Conservation (phyloP, 495 filamentous ascomycete genomes). For the Penicillium angulare region DNA sequence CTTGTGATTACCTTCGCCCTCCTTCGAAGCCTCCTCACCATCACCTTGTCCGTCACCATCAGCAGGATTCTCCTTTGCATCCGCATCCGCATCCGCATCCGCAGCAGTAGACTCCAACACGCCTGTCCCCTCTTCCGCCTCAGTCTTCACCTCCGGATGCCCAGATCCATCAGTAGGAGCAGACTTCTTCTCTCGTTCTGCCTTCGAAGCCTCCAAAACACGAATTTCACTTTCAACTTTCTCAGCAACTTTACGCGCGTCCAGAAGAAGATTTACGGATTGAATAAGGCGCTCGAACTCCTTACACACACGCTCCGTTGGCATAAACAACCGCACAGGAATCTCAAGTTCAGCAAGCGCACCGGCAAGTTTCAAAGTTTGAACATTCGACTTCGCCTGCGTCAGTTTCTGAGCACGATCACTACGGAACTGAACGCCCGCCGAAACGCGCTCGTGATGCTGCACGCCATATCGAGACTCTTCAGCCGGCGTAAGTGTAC, state of each 20-base stretch:
- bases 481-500: slow-evolving; percentile 70
- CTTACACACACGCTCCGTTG: slow-evolving; percentile 74
- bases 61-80: slow-evolving; percentile 8
- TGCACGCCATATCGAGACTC: slow-evolving; percentile 78
- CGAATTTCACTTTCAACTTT: slow-evolving; percentile 83
- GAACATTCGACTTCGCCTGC: slow-evolving; percentile 76
- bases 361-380: slow-evolving; percentile 75
- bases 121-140: slow-evolving; percentile 30
- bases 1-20: slow-evolving; percentile 53
- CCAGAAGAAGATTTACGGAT: slow-evolving; percentile 72
- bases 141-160: slow-evolving; percentile 37
- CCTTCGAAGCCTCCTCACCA: slow-evolving; percentile 18
- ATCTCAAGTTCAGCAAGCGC: slow-evolving; percentile 79
- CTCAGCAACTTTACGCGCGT: slow-evolving; percentile 78
- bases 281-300: slow-evolving; percentile 78
- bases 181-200: slow-evolving; percentile 54
- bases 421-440: slow-evolving; percentile 73
- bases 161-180: slow-evolving; percentile 22
- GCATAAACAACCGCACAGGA: slow-evolving; percentile 75
- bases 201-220: slow-evolving; percentile 62
- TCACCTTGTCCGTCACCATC: slow-evolving; percentile 12
- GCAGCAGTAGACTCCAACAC: slow-evolving; percentile 18
- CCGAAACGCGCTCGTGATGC: slow-evolving; percentile 79
- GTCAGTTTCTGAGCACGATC: slow-evolving; percentile 81
- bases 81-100: background rate